Evolutionary conservation across 345 rosid species (phyloP).

Genomic region (Kandelia obovata): DNA sequence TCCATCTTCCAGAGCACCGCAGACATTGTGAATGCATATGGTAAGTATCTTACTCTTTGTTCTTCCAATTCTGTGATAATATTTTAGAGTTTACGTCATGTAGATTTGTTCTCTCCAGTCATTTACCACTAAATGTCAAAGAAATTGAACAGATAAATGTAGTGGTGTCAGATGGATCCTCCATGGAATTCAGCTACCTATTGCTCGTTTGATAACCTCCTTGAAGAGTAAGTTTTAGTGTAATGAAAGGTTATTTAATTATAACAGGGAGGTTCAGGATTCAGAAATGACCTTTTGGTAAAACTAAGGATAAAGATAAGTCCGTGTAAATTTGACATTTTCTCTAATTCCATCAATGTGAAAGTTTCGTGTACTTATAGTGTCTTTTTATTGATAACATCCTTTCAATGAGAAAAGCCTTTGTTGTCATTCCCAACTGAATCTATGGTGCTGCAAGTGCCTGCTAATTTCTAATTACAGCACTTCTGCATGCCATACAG

Average conservation of each 20-base stretch:
- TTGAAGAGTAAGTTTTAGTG: too few relatives aligned
- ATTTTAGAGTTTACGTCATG: neutral
- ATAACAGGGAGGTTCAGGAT: too few relatives aligned
- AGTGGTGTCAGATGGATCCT: neutral
- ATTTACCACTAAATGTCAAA: neutral
- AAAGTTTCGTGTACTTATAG: too few relatives aligned
- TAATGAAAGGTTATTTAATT: too few relatives aligned
- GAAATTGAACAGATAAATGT: neutral
- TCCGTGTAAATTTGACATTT: too few relatives aligned
- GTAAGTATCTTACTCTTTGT: constrained; percentile 35
- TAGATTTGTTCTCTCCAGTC: neutral
- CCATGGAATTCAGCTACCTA: neutral
- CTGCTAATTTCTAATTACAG: neutral
- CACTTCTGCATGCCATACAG: neutral
- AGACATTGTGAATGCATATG: constrained; percentile 95
- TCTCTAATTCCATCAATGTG: too few relatives aligned
- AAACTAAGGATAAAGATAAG: too few relatives aligned
- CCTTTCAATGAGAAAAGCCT: neutral
- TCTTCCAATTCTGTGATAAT: neutral
- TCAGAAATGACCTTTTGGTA: too few relatives aligned
- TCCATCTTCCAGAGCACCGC: constrained; percentile 80
- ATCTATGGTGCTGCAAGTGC: neutral
- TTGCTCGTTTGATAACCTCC: neutral
- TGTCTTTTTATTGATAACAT: too few relatives aligned
- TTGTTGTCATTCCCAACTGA: neutral